Conservation (phyloP, 2,329 filamentous ascomycete species). For the Ophiostoma sp. region DNA sequence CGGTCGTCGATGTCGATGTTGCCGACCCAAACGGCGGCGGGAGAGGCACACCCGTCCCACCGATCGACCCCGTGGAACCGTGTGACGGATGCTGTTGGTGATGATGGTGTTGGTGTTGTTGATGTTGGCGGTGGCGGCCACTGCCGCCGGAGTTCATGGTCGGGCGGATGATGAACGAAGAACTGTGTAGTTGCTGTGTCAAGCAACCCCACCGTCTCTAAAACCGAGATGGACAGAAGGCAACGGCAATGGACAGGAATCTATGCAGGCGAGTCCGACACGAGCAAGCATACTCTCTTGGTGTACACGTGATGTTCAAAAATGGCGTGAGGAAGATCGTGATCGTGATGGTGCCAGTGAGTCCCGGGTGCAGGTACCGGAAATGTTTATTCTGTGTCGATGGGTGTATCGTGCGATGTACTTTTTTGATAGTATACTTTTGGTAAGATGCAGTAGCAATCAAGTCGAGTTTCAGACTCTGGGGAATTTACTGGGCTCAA, state of each 20-base stretch:
- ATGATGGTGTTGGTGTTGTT: neutral
- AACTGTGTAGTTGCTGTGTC: too few species aligned
- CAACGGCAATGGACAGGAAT: neutral
- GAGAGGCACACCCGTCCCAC: neutral
- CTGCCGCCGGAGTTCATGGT: conserved; percentile 11
- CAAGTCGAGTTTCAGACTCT: neutral
- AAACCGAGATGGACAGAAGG: neutral
- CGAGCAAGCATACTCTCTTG: neutral
- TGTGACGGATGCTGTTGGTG: neutral
- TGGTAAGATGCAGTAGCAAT: neutral
- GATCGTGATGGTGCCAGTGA: neutral
- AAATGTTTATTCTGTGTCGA: neutral
- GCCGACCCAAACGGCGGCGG: neutral
- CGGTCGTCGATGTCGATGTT: neutral
- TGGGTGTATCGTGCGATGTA: neutral
- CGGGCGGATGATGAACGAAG: neutral
- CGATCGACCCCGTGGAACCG: neutral
- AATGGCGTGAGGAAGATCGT: neutral
- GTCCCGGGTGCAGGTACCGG: neutral
- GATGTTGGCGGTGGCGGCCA: conserved; percentile 8
- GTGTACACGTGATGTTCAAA: neutral
- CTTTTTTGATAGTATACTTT: neutral
- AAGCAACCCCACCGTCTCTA: too few species aligned
- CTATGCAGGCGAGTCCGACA: neutral
- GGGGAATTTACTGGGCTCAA: neutral